Percentiles rank a stretch among this genome's conserved stretches.
These are phyloP conservation scores for Chenopodium quinoa DNA, from an alignment of 148 eudicot species.

Conservation along the genomic window DNA sequence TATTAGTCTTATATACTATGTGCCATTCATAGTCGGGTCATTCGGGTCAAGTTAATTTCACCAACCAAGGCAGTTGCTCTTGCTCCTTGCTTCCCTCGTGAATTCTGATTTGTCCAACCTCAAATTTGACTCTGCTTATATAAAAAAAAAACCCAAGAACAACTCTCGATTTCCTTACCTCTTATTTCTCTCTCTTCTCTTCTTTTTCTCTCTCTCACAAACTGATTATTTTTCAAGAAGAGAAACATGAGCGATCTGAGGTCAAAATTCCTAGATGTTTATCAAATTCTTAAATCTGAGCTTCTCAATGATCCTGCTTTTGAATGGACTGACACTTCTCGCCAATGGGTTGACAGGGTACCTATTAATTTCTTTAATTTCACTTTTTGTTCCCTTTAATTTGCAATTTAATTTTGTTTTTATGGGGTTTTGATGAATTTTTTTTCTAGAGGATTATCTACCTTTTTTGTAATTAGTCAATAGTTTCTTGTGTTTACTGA, in stretches of 20 bases:
- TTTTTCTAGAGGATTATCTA: neutral
- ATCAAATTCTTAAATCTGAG: slow-evolving; percentile 70
- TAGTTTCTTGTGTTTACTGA: neutral
- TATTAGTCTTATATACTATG: too few species aligned
- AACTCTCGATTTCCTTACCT: too few species aligned
- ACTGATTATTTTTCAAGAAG: neutral
- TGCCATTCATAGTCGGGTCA: too few species aligned
- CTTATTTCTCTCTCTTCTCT: neutral
- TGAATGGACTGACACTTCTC: slow-evolving; percentile 65
- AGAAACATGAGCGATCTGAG: slow-evolving; percentile 54
- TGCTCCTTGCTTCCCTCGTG: neutral
- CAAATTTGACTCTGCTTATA: neutral
- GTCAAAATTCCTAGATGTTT: slow-evolving; percentile 54
- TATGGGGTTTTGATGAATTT: neutral
- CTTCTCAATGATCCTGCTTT: slow-evolving; percentile 74
- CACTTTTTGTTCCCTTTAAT: neutral
- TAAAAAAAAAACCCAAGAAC: neutral
- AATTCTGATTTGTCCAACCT: neutral
- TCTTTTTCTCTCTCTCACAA: neutral
- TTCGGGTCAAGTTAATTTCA: too few species aligned
- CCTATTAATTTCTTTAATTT: neutral
- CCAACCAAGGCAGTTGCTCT: too few species aligned
- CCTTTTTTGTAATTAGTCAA: neutral
- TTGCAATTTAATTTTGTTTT: neutral
- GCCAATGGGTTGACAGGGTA: slow-evolving; percentile 77